A percentile compares a stretch with the other conserved stretches of the same genome.
phyloP scores from a whole-genome alignment of 768 basidiomycete species.

The Dendrothele bispora region DNA sequence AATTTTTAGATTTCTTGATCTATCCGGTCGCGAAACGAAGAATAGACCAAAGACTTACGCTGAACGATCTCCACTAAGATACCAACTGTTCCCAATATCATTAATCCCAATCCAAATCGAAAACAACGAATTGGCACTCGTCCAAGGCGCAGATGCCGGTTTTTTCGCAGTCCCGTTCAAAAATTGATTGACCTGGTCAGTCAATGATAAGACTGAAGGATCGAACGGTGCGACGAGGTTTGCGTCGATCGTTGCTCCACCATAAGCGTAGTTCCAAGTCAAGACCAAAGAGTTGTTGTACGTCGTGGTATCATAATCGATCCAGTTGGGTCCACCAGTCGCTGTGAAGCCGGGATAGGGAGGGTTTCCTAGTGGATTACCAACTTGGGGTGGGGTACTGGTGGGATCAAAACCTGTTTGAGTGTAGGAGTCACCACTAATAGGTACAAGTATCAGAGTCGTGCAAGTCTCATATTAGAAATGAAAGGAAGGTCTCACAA shows the following conservation, averaged over 20 bases:
- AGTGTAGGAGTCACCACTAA: slow-evolving; percentile 59
- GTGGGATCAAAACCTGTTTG: slow-evolving; percentile 50
- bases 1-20: background rate
- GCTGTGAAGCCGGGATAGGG: slow-evolving; percentile 54
- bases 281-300: slow-evolving; percentile 55
- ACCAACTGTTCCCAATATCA: slow-evolving; percentile 61
- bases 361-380: slow-evolving; percentile 56
- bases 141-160: slow-evolving; percentile 56
- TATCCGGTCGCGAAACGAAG: too few relatives aligned
- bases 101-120: slow-evolving; percentile 75
- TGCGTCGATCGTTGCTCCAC: slow-evolving; percentile 65
- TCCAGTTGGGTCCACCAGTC: slow-evolving; percentile 60
- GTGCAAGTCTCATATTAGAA: background rate
- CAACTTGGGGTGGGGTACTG: slow-evolving; percentile 38
- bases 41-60: slow-evolving; percentile 36
- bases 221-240: slow-evolving; percentile 53
- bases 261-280: slow-evolving; percentile 67
- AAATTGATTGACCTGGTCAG: slow-evolving; percentile 65
- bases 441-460: background rate
- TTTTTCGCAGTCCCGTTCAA: slow-evolving; percentile 44
- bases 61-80: slow-evolving; percentile 41
- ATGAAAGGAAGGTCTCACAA: slow-evolving; percentile 37
- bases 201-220: slow-evolving; percentile 52
- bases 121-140: slow-evolving; percentile 55
- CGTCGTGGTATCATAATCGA: slow-evolving; percentile 50